Evolutionary conservation across 2,329 filamentous ascomycete species (phyloP).

Genomic region (Fonsecaea multimorphosa): DNA sequence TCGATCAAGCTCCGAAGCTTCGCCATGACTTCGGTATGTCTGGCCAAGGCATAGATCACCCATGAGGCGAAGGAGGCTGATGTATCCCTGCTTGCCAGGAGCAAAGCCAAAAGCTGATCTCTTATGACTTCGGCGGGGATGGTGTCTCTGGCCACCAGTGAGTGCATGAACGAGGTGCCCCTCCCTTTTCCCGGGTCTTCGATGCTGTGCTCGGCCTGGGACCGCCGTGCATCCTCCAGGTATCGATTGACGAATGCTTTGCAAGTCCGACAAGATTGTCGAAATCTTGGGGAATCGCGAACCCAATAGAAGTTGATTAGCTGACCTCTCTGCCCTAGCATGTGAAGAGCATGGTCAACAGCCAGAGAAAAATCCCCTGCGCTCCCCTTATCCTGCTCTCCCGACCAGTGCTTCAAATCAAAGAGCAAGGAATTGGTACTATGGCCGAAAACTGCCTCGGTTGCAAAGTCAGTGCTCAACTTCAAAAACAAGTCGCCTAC

Average conservation of each 20-base stretch:
- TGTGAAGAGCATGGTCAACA: slow-evolving; percentile 40
- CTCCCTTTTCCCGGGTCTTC: slow-evolving; percentile 26
- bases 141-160: slow-evolving; percentile 36
- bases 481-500: slow-evolving; percentile 68
- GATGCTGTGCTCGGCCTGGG: slow-evolving; percentile 12
- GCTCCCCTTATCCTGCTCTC: slow-evolving; percentile 13
- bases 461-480: slow-evolving; percentile 70
- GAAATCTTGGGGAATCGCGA: slow-evolving; percentile 48
- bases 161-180: slow-evolving; percentile 35
- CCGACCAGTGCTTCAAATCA: slow-evolving; percentile 14
- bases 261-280: slow-evolving; percentile 19
- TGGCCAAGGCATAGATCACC: slow-evolving; percentile 42
- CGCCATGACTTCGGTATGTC: slow-evolving; percentile 33
- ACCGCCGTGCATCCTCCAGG: slow-evolving; percentile 4
- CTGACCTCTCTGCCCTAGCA: slow-evolving; percentile 42
- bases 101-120: slow-evolving; percentile 43
- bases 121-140: slow-evolving; percentile 35
- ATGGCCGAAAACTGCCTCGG: slow-evolving; percentile 70
- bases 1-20: slow-evolving; percentile 24
- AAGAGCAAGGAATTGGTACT: slow-evolving; percentile 56
- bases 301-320: slow-evolving; percentile 47
- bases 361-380: slow-evolving; percentile 23
- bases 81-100: slow-evolving; percentile 46
- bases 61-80: slow-evolving; percentile 45
- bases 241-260: slow-evolving; percentile 15